Conservation (phyloP, 2,329 filamentous ascomycete genomes). For the Celoporthe dispersa region DNA sequence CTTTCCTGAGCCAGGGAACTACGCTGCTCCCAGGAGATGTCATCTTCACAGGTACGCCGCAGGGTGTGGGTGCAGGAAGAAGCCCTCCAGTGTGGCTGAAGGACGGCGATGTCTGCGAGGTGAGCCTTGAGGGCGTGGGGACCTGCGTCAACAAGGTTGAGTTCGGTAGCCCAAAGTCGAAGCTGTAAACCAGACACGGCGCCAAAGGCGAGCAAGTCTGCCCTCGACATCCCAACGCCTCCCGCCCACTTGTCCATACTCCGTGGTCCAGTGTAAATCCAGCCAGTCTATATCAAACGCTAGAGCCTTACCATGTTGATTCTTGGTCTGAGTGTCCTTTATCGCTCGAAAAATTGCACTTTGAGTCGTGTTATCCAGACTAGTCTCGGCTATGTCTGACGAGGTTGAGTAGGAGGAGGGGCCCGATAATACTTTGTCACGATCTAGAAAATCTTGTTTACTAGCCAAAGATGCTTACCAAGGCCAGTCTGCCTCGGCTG, state of each 20-base stretch:
- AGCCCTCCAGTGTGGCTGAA: constrained; percentile 70
- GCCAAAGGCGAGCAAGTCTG: no score
- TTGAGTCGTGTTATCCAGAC: neutral
- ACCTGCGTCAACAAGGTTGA: constrained; percentile 59
- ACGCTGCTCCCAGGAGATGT: constrained; percentile 67
- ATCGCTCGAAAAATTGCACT: neutral
- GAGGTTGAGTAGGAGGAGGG: neutral
- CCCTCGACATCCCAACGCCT: no score
- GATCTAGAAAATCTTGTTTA: neutral
- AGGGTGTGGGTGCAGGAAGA: constrained; percentile 71
- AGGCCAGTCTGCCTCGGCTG: constrained; percentile 4
- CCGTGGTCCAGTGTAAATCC: no score
- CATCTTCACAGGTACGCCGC: constrained; percentile 66
- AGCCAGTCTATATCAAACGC: neutral
- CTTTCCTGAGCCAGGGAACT: constrained; percentile 64
- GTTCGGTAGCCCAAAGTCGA: constrained; percentile 43
- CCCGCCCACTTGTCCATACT: no score
- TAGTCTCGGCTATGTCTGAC: neutral
- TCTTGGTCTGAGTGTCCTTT: neutral
- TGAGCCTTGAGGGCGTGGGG: constrained; percentile 69
- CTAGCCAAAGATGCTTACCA: neutral
- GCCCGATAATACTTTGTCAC: neutral
- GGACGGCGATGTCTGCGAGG: constrained; percentile 72
- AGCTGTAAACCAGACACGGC: constrained; percentile 35
- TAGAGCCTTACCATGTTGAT: neutral